Evolutionary conservation across 148 eudicot genomes (phyloP).

Genomic region (Drosera capensis): DNA sequence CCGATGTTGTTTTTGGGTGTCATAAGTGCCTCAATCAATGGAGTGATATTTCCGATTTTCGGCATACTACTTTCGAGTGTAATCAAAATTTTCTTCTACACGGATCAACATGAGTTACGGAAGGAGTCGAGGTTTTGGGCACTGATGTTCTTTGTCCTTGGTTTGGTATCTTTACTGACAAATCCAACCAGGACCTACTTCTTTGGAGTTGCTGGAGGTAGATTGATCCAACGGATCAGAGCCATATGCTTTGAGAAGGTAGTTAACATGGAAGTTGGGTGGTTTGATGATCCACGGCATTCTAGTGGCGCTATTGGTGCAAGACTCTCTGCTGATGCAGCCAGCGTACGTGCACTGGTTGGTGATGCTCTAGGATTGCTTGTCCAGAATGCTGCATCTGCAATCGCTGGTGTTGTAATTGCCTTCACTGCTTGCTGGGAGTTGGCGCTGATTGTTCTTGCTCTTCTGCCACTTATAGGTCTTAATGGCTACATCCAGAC

Average conservation of each 20-base stretch:
- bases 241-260: slow-evolving; percentile 37
- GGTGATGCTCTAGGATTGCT: slow-evolving; percentile 65
- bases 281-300: slow-evolving; percentile 65
- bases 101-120: slow-evolving; percentile 14
- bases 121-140: slow-evolving; percentile 19
- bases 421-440: slow-evolving; percentile 74
- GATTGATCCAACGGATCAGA: slow-evolving; percentile 30
- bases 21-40: slow-evolving; percentile 23
- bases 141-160: slow-evolving; percentile 18
- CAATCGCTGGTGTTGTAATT: slow-evolving; percentile 42
- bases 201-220: slow-evolving; percentile 40
- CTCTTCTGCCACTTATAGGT: slow-evolving; percentile 53
- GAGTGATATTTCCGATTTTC: slow-evolving; percentile 25
- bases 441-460: slow-evolving; percentile 50
- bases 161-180: slow-evolving; percentile 18
- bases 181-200: slow-evolving; percentile 21
- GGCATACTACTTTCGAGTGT: slow-evolving; percentile 17
- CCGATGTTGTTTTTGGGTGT: slow-evolving; percentile 29
- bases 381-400: slow-evolving; percentile 53
- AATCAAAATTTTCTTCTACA: slow-evolving; percentile 15
- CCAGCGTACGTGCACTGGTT: slow-evolving; percentile 52
- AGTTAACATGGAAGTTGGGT: slow-evolving; percentile 59
- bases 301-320: slow-evolving; percentile 82
- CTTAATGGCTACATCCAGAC: slow-evolving; percentile 43
- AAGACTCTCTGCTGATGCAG: slow-evolving; percentile 65